Evolutionary conservation across 148 eudicot species (phyloP).

Genomic region (Talinum fruticosum): DNA sequence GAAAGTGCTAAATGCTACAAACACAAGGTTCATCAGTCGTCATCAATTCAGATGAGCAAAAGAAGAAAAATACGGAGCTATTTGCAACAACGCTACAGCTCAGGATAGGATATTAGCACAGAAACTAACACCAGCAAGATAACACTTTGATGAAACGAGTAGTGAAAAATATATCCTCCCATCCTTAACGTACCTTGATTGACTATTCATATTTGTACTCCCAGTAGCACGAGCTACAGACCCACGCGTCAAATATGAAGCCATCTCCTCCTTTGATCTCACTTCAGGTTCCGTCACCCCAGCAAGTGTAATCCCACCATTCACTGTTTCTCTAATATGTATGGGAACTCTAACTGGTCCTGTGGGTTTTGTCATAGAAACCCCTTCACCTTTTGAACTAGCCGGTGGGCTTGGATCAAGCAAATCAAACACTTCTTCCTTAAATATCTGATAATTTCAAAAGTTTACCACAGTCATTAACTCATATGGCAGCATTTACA

Average conservation of each 20-base stretch:
- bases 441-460: slow-evolving; percentile 58
- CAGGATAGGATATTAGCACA: background rate
- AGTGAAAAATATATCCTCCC: background rate
- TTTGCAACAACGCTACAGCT: background rate
- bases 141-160: background rate
- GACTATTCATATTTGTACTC: slow-evolving; percentile 97
- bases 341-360: slow-evolving; percentile 79
- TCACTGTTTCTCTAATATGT: slow-evolving; percentile 79
- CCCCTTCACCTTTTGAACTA: slow-evolving; percentile 49
- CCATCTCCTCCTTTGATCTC: slow-evolving; percentile 84
- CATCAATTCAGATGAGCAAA: background rate
- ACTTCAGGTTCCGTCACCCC: slow-evolving; percentile 97
- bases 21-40: background rate
- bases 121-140: too few species aligned
- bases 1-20: background rate
- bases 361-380: slow-evolving; percentile 34
- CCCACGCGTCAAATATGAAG: slow-evolving; percentile 65
- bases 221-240: slow-evolving; percentile 88
- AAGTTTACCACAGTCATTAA: background rate
- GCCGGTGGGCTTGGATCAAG: slow-evolving; percentile 50
- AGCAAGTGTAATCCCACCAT: slow-evolving; percentile 88
- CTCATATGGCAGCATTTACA: background rate
- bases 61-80: background rate
- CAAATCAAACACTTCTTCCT: slow-evolving; percentile 95
- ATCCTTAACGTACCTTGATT: slow-evolving; percentile 62